These are phyloP conservation scores for Aquilaria yunnanensis DNA, from an alignment of 345 rosid species.

Conservation along the genomic window DNA sequence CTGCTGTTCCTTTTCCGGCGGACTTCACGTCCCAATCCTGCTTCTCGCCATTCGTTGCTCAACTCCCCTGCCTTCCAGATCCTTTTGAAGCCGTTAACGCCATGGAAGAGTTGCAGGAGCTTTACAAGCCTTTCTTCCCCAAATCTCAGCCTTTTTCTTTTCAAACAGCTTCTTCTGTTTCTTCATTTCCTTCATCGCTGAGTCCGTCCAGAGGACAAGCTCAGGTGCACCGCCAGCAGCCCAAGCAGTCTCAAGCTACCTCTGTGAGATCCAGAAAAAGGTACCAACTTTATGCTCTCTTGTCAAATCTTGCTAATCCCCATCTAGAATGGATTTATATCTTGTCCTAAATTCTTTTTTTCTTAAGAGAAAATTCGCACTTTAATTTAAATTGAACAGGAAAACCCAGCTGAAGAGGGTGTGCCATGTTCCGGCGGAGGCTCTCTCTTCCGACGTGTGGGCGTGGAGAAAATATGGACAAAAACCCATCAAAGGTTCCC, in stretches of 20 bases:
- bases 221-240: constrained; percentile 22
- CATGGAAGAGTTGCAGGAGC: constrained; percentile 61
- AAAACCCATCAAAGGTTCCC: constrained; percentile 98
- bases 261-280: constrained; percentile 73
- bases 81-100: constrained; percentile 29
- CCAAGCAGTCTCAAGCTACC: constrained; percentile 19
- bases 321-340: too few species aligned
- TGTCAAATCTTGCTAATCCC: neutral
- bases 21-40: constrained; percentile 19
- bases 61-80: constrained; percentile 13
- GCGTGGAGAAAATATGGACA: constrained; percentile 99
- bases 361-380: neutral
- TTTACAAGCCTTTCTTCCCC: constrained; percentile 63
- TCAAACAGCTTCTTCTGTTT: constrained; percentile 14
- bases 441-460: constrained; percentile 88
- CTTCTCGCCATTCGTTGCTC: constrained; percentile 11
- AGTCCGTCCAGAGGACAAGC: constrained; percentile 22
- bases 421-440: constrained; percentile 88
- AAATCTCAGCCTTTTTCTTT: constrained; percentile 30
- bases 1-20: constrained; percentile 12
- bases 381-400: constrained; percentile 26
- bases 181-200: constrained; percentile 33
- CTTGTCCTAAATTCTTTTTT: too few species aligned
- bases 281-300: constrained; percentile 19
- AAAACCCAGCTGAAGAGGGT: constrained; percentile 85